Percentiles rank a stretch among this genome's conserved stretches.
Evolutionary conservation across 331 rosid species (phyloP).

Genomic region (Acacia pycnantha): DNA sequence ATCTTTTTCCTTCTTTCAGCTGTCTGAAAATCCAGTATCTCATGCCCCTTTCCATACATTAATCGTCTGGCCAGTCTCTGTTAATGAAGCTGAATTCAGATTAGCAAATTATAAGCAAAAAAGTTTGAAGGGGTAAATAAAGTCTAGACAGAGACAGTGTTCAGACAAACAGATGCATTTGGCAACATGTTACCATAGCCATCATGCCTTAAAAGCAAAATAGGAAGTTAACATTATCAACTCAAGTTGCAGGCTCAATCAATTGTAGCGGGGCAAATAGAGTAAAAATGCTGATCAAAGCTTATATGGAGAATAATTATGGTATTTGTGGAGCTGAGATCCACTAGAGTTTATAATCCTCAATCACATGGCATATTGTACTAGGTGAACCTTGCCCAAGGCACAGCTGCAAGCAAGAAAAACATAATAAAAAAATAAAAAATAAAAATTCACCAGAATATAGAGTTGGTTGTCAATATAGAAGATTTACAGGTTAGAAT

Average conservation of each 20-base stretch:
- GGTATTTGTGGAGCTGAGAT: background rate
- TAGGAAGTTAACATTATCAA: background rate
- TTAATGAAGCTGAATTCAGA: slow-evolving; percentile 32
- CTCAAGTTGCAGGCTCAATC: background rate
- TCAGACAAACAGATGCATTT: background rate
- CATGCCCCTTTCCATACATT: slow-evolving; percentile 68
- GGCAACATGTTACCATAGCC: background rate
- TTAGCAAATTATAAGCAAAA: slow-evolving; percentile 22
- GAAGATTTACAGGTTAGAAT: background rate
- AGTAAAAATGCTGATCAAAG: background rate
- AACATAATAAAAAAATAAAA: too few species aligned
- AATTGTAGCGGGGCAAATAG: background rate
- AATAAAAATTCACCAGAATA: background rate
- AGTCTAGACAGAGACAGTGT: background rate
- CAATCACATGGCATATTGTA: background rate
- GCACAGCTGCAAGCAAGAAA: background rate
- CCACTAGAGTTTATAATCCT: background rate
- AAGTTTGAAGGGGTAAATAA: slow-evolving; percentile 11
- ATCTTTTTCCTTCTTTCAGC: slow-evolving; percentile 64
- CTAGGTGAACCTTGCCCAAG: background rate
- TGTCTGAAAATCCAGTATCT: slow-evolving; percentile 43
- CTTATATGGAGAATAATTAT: background rate
- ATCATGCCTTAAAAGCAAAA: background rate
- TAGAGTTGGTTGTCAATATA: background rate
- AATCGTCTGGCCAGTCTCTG: slow-evolving; percentile 72